Evolutionary conservation across 2,329 filamentous ascomycete genomes (phyloP), one percentile per base, ranked within the genome.

Genomic region (Aspergillus puulaauensis): DNA sequence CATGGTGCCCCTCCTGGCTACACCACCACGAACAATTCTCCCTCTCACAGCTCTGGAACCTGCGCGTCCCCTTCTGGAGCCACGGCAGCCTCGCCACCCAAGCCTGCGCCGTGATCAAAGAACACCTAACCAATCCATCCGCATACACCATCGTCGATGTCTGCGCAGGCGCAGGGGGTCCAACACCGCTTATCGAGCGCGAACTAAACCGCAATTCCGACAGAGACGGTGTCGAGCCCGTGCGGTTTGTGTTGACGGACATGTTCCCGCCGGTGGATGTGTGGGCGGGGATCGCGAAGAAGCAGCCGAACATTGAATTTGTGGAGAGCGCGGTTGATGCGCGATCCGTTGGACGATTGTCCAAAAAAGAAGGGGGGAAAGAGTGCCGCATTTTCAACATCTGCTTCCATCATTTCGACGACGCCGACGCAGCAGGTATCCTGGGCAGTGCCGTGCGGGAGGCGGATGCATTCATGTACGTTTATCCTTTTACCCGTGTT

Each of bases 371-470:
- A 2, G 77, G 76, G 6, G 82, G 80, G 67, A 82, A 77, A 45
- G 77, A 90, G 21, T 88, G 91, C 68, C 80, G 89, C 4, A 75
- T 91, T 50, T 92, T 90, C 72, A 90, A 88, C 69, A 78, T 91
- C 2, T 84, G 88, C 1, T 93, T 93, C 67, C 90, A 92, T 72
- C 89, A 92, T 74, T 92, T 92, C 64, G 82, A 86, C 60, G 86
- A 91, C 66, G 74, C 75, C 4, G 73, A 86, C 17, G 89, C 87
- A 0, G 75, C 70, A 24, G 78, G 79, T 8, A 87, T 91, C 31
- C 70, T 93, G 33, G 78, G 78, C 52, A 86, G 89, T 68, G 59
- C 62, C 9, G 50, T 64, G 2, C 63, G 71, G 58, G 64, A 54
- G 9, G 63, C 58, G 24, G 70, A 71, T 49, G 47, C 64, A 1